Conservation (phyloP, 306 rosid species). For the Cicer yamashitae region DNA sequence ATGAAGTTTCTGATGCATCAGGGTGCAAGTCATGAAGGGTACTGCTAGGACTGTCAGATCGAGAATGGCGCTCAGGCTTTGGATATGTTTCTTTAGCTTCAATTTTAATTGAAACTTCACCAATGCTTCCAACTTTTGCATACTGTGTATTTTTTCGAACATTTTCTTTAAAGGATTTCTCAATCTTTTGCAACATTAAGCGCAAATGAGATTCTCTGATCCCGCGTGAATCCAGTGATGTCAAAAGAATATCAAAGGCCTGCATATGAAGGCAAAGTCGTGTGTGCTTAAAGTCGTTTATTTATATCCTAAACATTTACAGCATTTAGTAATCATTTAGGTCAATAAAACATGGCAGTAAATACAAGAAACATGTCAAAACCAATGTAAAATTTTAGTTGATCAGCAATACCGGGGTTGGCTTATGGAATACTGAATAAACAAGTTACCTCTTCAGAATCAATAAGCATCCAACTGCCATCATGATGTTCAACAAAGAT, state of each 20-base stretch:
- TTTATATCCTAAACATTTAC: conserved; percentile 2
- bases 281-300: background rate
- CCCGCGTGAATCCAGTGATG: conserved; percentile 87
- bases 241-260: conserved; percentile 86
- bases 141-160: conserved; percentile 55
- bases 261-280: conserved; percentile 40
- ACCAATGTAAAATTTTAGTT: conserved; percentile 22
- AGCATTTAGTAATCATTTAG: background rate
- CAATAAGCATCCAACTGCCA: conserved; percentile 92
- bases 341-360: conserved; percentile 23
- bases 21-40: conserved; percentile 64
- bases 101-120: conserved; percentile 51
- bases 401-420: conserved; percentile 5
- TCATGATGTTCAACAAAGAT: conserved; percentile 80
- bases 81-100: conserved; percentile 61
- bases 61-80: conserved; percentile 52
- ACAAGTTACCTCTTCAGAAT: conserved; percentile 82
- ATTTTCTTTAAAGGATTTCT: conserved; percentile 79
- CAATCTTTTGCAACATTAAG: conserved; percentile 87
- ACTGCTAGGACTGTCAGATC: conserved; percentile 80
- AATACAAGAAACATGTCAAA: conserved; percentile 2
- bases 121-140: conserved; percentile 46
- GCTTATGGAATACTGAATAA: conserved; percentile 24
- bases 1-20: conserved; percentile 62
- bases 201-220: conserved; percentile 93